Evolutionary conservation across 805 yeast genomes (phyloP).

Genomic region (Wickerhamomyces alni): DNA sequence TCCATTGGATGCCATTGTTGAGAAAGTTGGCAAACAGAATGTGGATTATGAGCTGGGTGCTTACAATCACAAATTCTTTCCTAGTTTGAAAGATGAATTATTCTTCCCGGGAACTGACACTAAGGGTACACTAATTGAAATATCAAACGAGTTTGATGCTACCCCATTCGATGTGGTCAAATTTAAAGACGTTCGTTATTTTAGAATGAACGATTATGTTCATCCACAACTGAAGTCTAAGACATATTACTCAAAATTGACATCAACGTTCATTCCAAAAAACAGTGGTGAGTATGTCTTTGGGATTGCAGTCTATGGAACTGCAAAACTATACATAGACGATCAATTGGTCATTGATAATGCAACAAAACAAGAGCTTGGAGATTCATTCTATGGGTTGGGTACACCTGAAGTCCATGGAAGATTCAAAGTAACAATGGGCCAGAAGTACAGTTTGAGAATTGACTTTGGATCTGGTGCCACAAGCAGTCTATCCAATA

Average conservation of each 20-base stretch:
- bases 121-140: slow-evolving; percentile 19
- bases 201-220: slow-evolving; percentile 25
- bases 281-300: slow-evolving; percentile 42
- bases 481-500: slow-evolving; percentile 21
- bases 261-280: slow-evolving; percentile 40
- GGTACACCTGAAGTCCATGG: slow-evolving; percentile 49
- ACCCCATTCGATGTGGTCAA: slow-evolving; percentile 25
- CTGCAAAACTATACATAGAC: slow-evolving; percentile 49
- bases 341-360: slow-evolving; percentile 50
- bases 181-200: slow-evolving; percentile 15
- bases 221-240: slow-evolving; percentile 15
- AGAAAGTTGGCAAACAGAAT: slow-evolving; percentile 20
- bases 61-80: slow-evolving; percentile 28
- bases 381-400: slow-evolving; percentile 44
- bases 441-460: slow-evolving; percentile 36
- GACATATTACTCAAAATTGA: slow-evolving; percentile 36
- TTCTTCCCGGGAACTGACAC: slow-evolving; percentile 16
- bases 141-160: slow-evolving; percentile 21
- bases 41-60: slow-evolving; percentile 29
- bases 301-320: slow-evolving; percentile 47
- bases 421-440: slow-evolving; percentile 33
- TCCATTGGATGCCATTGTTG: slow-evolving; percentile 42
- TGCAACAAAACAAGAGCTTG: slow-evolving; percentile 43
- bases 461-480: slow-evolving; percentile 46
- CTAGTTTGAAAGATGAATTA: slow-evolving; percentile 25